Percentiles rank a stretch among this genome's conserved stretches.
These are phyloP conservation scores for Closterium sp. DNA, from an alignment of 139 green algal genomes.

Conservation along the genomic window DNA sequence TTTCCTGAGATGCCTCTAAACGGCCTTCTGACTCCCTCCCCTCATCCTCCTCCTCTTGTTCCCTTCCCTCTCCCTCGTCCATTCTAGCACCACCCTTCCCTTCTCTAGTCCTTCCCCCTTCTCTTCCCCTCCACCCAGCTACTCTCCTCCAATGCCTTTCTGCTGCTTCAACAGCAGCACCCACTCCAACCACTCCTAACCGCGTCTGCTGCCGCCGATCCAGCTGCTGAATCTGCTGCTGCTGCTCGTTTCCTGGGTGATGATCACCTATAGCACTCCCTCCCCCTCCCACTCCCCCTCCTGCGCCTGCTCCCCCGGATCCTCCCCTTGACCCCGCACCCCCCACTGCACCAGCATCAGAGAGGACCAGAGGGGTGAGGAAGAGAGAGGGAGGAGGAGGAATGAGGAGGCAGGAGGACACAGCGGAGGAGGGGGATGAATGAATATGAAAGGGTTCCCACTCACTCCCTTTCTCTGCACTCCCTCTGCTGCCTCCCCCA, in stretches of 20 bases:
- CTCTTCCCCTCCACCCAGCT: neutral
- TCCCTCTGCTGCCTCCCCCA: neutral
- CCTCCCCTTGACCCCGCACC: too few species aligned
- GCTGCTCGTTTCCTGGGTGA: too few species aligned
- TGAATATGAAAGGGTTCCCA: neutral
- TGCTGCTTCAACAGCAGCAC: conserved; percentile 7
- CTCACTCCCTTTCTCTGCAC: neutral
- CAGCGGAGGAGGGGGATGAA: neutral
- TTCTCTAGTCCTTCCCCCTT: too few species aligned
- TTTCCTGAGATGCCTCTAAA: too few species aligned
- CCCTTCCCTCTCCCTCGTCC: neutral
- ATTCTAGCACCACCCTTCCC: neutral
- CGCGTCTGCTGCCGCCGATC: neutral
- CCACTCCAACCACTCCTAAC: too few species aligned
- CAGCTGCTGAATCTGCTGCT: too few species aligned
- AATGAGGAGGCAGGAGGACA: too few species aligned
- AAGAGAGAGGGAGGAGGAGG: too few species aligned
- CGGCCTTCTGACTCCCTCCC: neutral
- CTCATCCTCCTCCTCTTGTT: too few species aligned
- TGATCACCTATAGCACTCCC: neutral
- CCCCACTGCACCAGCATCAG: too few species aligned
- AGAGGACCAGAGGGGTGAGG: too few species aligned
- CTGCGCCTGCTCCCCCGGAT: conserved; percentile 2
- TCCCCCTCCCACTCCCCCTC: conserved; percentile 16
- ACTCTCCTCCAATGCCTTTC: neutral